Evolutionary conservation across 257 asterid genomes (phyloP).

Genomic region (Handroanthus guayacan): DNA sequence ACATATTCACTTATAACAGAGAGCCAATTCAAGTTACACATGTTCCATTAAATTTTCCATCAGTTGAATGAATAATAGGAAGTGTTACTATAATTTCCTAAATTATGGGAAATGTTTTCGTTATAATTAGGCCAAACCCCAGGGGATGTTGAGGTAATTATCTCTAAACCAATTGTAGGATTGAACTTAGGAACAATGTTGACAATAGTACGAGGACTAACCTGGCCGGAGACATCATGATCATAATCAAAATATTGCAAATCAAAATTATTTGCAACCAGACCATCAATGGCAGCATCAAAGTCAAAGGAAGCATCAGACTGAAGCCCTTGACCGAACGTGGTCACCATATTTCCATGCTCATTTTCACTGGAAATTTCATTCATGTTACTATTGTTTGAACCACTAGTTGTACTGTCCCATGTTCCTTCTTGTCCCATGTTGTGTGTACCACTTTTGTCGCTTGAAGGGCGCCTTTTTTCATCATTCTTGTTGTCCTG

Average conservation of each 20-base stretch:
- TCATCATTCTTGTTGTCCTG: neutral
- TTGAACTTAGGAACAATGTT: neutral
- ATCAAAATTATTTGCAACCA: neutral
- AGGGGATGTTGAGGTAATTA: neutral
- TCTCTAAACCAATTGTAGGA: neutral
- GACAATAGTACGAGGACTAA: neutral
- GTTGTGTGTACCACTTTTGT: neutral
- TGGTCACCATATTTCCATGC: neutral
- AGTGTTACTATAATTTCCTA: no score
- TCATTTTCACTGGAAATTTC: neutral
- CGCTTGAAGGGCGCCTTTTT: neutral
- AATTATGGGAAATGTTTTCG: no score
- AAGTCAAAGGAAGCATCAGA: slow-evolving; percentile 9
- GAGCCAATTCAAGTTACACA: no score
- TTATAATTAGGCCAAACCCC: no score
- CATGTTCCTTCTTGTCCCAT: slow-evolving; percentile 3
- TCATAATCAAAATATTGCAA: neutral
- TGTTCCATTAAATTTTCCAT: no score
- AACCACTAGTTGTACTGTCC: neutral
- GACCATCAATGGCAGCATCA: neutral
- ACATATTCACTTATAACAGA: no score
- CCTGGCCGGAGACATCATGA: slow-evolving; percentile 1
- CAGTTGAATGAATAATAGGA: no score
- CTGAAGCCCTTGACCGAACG: neutral
- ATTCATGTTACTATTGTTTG: slow-evolving; percentile 25